Percentiles rank a stretch among this genome's conserved stretches.
Conservation (phyloP, 305 asterid genomes). For the Fraxinus velutina region DNA sequence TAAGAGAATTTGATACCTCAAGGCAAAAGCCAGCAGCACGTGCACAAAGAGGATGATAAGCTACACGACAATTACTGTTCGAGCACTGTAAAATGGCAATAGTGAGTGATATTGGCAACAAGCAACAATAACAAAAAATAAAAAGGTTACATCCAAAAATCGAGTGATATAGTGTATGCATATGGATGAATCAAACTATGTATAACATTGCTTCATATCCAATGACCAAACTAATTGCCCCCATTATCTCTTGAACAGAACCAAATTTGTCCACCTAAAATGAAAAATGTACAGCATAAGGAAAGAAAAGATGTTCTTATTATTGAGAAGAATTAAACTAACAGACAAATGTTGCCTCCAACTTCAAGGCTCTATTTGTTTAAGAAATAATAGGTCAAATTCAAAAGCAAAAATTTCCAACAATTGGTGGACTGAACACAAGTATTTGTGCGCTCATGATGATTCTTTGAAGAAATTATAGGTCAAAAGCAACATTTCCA, state of each 20-base stretch:
- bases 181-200: slow-evolving; percentile 1
- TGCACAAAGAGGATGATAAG: slow-evolving; percentile 99
- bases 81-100: slow-evolving; percentile 66
- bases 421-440: slow-evolving; percentile 6
- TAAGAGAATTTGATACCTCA: slow-evolving; percentile 56
- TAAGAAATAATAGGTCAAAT: background rate
- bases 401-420: slow-evolving; percentile 8
- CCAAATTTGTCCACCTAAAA: slow-evolving; percentile 7
- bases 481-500: slow-evolving; percentile 5
- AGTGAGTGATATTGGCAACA: slow-evolving; percentile 21
- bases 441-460: background rate
- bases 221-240: slow-evolving; percentile 19
- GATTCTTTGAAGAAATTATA: background rate
- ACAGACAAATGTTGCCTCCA: slow-evolving; percentile 9
- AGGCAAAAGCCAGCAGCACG: slow-evolving; percentile 98
- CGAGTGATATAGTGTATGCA: background rate
- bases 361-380: background rate
- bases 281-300: slow-evolving; percentile 13
- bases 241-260: slow-evolving; percentile 8
- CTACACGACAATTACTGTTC: slow-evolving; percentile 70
- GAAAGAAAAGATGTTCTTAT: background rate
- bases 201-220: slow-evolving; percentile 10
- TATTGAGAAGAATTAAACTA: slow-evolving; percentile 11
- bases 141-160: background rate
- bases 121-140: slow-evolving; percentile 5